Base-by-base conservation (phyloP, 2,329 filamentous ascomycete species). In the Alternaria solani region DNA sequence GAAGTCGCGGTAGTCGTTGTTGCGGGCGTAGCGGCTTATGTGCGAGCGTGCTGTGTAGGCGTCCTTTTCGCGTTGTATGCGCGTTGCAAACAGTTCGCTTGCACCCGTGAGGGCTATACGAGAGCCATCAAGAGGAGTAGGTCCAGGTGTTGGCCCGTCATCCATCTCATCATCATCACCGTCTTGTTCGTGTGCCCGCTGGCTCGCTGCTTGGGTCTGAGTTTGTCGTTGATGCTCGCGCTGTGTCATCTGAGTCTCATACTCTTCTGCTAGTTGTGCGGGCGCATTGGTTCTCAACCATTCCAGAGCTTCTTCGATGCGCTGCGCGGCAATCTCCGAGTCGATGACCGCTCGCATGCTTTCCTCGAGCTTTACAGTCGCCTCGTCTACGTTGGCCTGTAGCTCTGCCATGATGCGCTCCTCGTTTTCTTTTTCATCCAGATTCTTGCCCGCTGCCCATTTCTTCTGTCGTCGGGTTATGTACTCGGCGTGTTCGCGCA, bases 1-100 rank as follows among this genome's bases (percentile, higher is more conserved):
- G 81, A 90, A 91, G 23, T 81, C 81, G 48, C 82, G 79, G 75
- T 91, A 91, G 52, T 83, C 79, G 65, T 89, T 87, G 69, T 90
- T 82, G 8, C 81, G 78, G 5, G 85, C 81, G 71, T 91, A 91
- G 57, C 85, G 79, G 0, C 70, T 71, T 1, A 57, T 63, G 26
- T 80, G 66, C 5, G 74, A 77, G 7, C 72, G 69, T 11, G 76
- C 76, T 6, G 80, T 79, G 64, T 82, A 84, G 2, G 78, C 74
- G 47, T 82, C 79, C 56, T 81, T 81, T 20, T 81, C 76, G 25
- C 75, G 78, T 12, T 81, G 64, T 52, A 81, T 62, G 12, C 74
- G 73, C 28, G 74, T 69, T 14, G 60, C 63, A 70, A 81, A 84
- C 18, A 78, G 54, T 20, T 80, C 73, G 34, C 71, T 71, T 1